phyloP scores from a whole-genome alignment of 2,329 filamentous ascomycete genomes.

The Ceratocystis diversiconidia region DNA sequence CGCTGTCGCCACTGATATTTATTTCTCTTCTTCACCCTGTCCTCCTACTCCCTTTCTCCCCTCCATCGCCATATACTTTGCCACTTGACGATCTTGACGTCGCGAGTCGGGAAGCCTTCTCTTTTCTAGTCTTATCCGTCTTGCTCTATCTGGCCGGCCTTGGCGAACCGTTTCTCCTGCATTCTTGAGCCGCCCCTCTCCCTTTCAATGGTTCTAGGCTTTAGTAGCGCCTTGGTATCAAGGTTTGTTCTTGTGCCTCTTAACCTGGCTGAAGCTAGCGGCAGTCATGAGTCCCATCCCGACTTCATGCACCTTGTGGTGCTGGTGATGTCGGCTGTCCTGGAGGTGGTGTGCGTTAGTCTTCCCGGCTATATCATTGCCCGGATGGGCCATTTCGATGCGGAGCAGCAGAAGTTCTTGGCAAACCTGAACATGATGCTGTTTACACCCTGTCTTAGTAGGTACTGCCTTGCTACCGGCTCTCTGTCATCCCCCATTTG shows the following conservation, averaged over 20 bases:
- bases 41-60: neutral
- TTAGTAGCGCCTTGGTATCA: neutral
- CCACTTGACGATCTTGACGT: neutral
- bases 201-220: neutral
- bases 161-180: neutral
- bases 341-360: constrained; percentile 91
- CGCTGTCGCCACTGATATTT: neutral
- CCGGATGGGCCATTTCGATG: constrained; percentile 80
- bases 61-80: neutral
- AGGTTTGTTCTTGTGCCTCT: neutral
- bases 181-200: neutral
- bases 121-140: neutral
- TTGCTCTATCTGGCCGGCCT: neutral
- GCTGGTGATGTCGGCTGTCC: constrained; percentile 84
- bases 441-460: constrained; percentile 94
- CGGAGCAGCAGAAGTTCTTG: constrained; percentile 89
- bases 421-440: constrained; percentile 92
- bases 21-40: neutral
- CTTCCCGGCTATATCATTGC: constrained; percentile 89
- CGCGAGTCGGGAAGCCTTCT: neutral
- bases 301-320: constrained; percentile 56
- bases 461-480: constrained; percentile 23
- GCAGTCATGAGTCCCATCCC: constrained; percentile 41
- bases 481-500: neutral
- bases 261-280: neutral